phyloP scores from a whole-genome alignment of 2,329 filamentous ascomycete species.

The Didymella pinodella region DNA sequence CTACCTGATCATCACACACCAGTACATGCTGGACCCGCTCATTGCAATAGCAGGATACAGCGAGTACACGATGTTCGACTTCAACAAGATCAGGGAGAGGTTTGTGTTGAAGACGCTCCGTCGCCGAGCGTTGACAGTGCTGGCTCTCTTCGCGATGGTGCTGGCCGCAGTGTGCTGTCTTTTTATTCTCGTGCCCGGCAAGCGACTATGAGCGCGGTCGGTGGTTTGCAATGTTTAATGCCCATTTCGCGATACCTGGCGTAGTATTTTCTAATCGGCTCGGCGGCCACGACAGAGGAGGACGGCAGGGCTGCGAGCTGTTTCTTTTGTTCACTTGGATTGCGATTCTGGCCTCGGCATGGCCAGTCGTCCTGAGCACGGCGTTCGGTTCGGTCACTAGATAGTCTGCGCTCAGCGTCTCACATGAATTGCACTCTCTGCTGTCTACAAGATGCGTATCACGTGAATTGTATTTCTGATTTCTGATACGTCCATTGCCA shows the following conservation, averaged over 20 bases:
- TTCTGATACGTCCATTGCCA: background rate
- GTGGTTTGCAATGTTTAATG: conserved; percentile 31
- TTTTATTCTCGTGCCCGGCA: conserved; percentile 95
- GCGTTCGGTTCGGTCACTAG: conserved; percentile 13
- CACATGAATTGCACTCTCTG: conserved; percentile 1
- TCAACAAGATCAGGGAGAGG: conserved; percentile 85
- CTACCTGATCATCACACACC: conserved; percentile 77
- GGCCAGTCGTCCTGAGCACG: conserved; percentile 2
- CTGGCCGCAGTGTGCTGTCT: conserved; percentile 85
- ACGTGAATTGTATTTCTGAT: background rate
- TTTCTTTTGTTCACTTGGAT: conserved; percentile 21
- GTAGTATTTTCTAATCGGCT: conserved; percentile 21
- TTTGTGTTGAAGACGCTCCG: conserved; percentile 87
- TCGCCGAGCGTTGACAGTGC: conserved; percentile 82
- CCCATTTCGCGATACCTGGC: conserved; percentile 27
- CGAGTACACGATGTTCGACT: conserved; percentile 96
- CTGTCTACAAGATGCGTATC: background rate
- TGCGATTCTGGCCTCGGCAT: background rate
- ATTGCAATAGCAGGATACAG: conserved; percentile 88
- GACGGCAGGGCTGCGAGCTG: conserved; percentile 2
- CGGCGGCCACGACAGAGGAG: conserved; percentile 8
- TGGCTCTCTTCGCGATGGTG: conserved; percentile 76
- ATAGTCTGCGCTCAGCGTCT: conserved; percentile 11
- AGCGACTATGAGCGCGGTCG: conserved; percentile 64
- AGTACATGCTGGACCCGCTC: conserved; percentile 93